A percentile compares a stretch with the other conserved stretches of the same genome.
Evolutionary conservation across 306 rosid species (phyloP).

Genomic region (Dalbergia oliveri): DNA sequence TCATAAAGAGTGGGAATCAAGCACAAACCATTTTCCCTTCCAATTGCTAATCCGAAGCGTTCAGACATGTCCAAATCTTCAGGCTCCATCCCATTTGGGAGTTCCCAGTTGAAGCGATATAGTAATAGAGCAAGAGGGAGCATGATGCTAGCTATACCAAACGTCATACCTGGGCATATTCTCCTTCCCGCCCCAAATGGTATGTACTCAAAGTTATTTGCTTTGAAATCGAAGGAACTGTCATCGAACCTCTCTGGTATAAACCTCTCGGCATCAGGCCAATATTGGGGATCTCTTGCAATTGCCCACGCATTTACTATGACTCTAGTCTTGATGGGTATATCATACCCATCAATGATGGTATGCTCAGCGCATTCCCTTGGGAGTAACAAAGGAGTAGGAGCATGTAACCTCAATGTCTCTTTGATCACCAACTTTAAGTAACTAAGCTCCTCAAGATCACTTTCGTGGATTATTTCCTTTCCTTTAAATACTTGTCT

Average conservation of each 20-base stretch:
- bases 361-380: not conserved
- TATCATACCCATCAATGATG: constrained; percentile 28
- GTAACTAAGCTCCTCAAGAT: constrained; percentile 15
- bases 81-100: constrained; percentile 4
- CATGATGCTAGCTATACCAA: constrained; percentile 10
- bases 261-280: constrained; percentile 16
- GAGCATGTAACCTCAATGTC: constrained; percentile 23
- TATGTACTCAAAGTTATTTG: constrained; percentile 28
- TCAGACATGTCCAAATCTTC: constrained; percentile 20
- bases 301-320: constrained; percentile 35
- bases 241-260: constrained; percentile 15
- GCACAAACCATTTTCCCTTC: not conserved
- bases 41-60: not conserved
- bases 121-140: constrained; percentile 22
- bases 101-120: constrained; percentile 32
- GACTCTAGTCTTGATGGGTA: not conserved
- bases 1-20: constrained; percentile 12
- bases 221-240: constrained; percentile 3
- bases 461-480: not conserved
- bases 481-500: constrained; percentile 27
- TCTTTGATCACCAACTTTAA: constrained; percentile 29
- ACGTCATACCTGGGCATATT: constrained; percentile 24
- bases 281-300: constrained; percentile 10
- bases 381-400: constrained; percentile 25
- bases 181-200: constrained; percentile 39